Conservation (phyloP, 2,329 filamentous ascomycete genomes). For the Microdochium trichocladiopsis region DNA sequence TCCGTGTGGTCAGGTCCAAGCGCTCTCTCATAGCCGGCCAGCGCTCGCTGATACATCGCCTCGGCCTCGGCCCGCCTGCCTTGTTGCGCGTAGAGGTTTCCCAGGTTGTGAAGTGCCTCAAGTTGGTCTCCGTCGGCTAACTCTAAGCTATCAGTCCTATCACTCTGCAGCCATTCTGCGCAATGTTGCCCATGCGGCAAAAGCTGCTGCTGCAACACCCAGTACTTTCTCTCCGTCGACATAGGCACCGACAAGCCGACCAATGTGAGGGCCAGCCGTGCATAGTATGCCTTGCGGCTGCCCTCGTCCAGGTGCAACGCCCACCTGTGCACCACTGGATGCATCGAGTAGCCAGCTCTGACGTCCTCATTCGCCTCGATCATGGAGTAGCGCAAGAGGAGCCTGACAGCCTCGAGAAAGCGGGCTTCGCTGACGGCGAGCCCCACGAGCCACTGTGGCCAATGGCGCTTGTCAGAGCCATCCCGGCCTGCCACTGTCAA, state of each 20-base stretch:
- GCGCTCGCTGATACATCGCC: conserved; percentile 5
- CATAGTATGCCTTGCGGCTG: not conserved
- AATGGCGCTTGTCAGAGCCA: conserved; percentile 7
- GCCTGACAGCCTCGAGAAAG: conserved; percentile 8
- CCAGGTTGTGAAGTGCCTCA: conserved; percentile 2
- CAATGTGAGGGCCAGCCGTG: not conserved
- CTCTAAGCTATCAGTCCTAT: not conserved
- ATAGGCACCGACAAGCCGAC: not conserved
- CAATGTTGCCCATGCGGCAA: conserved; percentile 3
- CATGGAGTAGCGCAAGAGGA: conserved; percentile 14
- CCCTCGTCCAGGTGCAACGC: conserved; percentile 2
- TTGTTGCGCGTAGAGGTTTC: conserved; percentile 1
- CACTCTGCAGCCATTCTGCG: conserved; percentile 6
- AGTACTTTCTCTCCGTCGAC: not conserved
- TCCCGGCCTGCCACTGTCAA: conserved; percentile 6
- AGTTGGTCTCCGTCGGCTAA: not conserved
- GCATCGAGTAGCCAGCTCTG: conserved; percentile 9
- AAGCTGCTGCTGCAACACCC: conserved; percentile 6
- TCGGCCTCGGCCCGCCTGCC: conserved; percentile 2
- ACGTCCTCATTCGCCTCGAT: conserved; percentile 8
- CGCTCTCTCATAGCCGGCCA: conserved; percentile 8
- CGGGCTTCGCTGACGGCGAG: conserved; percentile 4
- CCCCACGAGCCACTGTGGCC: not conserved
- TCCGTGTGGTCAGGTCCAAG: conserved; percentile 12
- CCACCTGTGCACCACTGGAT: conserved; percentile 15